Evolutionary conservation across 2,329 filamentous ascomycete genomes (phyloP), one percentile per base, ranked within the genome.

Genomic region (Plenodomus lindquistii): DNA sequence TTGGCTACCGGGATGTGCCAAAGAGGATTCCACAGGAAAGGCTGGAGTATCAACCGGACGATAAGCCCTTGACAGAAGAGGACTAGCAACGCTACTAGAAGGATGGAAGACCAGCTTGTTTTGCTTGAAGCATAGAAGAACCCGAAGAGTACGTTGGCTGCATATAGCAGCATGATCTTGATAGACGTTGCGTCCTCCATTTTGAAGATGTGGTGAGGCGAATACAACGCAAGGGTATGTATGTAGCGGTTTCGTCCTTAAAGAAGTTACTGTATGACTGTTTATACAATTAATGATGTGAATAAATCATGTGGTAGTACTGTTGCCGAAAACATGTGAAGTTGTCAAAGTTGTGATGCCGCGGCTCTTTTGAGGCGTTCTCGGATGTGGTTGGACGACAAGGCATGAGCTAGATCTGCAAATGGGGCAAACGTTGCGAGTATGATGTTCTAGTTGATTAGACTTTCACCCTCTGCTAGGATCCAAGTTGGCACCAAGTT

Each of bases 1-100:
- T 40, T 43, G 4, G 60, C 61, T 34, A 60, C 48, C 1, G 75
- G 75, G 3, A 77, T 5, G 18, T 37, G 16, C 16, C 35, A 8
- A 10, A 37, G 35, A 6, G 35, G 35, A 20, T 20, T 37, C 16
- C 16, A 20, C 10, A 37, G 18, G 35, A 37, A 37, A 20, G 35
- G 35, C 16, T 37, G 6, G 10, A 37, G 8, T 8, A 37, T 19
- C 16, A 37, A 9, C 16, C 18, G 6, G 4, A 31, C 11, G 11
- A 31, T 31, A 4, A 31, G 27, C 15, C 27, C 27, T 31, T 31
- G 27, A 13, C 27, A 8, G 27, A 31, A 4, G 11, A 31, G 27
- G 11, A 31, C 27, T 7, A 31, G 9, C 27, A 31, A 13, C 11
- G 27, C 27, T 15, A 8, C 27, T 13, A 31, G 15, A 4, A 31